A percentile compares a stretch with the other conserved stretches of the same genome.
Evolutionary conservation across 2,329 filamentous ascomycete species (phyloP).

Genomic region (Cladophialophora carrionii): DNA sequence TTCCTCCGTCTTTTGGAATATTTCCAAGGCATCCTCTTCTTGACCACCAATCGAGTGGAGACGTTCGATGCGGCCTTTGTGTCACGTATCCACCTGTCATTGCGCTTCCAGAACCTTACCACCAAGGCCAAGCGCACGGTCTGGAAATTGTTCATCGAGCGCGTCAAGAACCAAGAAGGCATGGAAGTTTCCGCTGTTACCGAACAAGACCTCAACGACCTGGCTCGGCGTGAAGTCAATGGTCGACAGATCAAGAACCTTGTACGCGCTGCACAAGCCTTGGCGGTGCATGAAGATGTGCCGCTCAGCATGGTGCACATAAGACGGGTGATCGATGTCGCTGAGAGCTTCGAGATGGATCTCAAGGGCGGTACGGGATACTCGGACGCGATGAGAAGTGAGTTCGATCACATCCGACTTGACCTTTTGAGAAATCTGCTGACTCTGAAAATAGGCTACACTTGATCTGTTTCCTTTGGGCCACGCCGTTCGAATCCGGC

Average conservation of each 20-base stretch:
- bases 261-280: slow-evolving; percentile 77
- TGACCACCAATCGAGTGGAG: slow-evolving; percentile 84
- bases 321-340: slow-evolving; percentile 78
- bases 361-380: slow-evolving; percentile 80
- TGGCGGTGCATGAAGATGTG: slow-evolving; percentile 75
- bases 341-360: slow-evolving; percentile 80
- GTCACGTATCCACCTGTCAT: slow-evolving; percentile 73
- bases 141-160: slow-evolving; percentile 81
- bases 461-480: slow-evolving; percentile 11
- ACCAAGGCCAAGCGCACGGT: slow-evolving; percentile 74
- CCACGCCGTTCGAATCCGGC: neutral
- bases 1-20: slow-evolving; percentile 87
- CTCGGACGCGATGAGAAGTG: slow-evolving; percentile 81
- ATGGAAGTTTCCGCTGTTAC: slow-evolving; percentile 53
- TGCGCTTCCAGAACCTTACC: slow-evolving; percentile 77
- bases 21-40: slow-evolving; percentile 86
- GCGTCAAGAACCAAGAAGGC: slow-evolving; percentile 68
- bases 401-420: slow-evolving; percentile 45
- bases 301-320: slow-evolving; percentile 78
- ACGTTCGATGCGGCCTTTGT: slow-evolving; percentile 92
- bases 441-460: slow-evolving; percentile 30
- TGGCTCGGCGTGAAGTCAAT: slow-evolving; percentile 71
- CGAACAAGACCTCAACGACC: slow-evolving; percentile 52
- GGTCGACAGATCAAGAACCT: slow-evolving; percentile 85
- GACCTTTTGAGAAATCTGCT: slow-evolving; percentile 5